These are phyloP conservation scores for Symbiodinium natans DNA, from an alignment of 73 alveolate genomes.

Conservation along the genomic window DNA sequence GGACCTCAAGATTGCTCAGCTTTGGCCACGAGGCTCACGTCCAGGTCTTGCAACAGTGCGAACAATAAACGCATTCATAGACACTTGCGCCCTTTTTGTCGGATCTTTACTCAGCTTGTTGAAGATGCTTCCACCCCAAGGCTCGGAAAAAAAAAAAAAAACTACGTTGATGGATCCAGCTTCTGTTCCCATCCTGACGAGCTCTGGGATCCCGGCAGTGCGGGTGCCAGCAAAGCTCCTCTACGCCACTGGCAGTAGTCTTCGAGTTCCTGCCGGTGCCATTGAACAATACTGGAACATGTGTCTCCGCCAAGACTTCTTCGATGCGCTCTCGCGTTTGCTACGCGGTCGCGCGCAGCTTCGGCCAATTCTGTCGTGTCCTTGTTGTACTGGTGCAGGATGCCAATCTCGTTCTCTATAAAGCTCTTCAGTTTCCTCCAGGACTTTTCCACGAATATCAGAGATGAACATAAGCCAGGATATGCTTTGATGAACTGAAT, in stretches of 20 bases:
- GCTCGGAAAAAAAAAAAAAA: too few species aligned
- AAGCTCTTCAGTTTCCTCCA: constrained; percentile 48
- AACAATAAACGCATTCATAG: not conserved
- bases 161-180: too few species aligned
- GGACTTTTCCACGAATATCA: too few species aligned
- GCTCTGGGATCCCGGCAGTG: not conserved
- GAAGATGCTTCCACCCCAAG: too few species aligned
- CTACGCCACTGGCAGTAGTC: constrained; percentile 84
- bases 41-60: too few species aligned
- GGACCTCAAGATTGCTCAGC: too few species aligned
- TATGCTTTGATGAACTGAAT: too few species aligned
- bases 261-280: constrained; percentile 44
- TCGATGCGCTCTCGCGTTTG: not conserved
- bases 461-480: too few species aligned
- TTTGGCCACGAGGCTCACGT: too few species aligned
- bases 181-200: too few species aligned
- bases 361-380: not conserved
- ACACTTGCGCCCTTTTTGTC: not conserved
- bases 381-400: constrained; percentile 73
- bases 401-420: constrained; percentile 50
- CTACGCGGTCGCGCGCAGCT: not conserved
- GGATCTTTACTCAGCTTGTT: too few species aligned
- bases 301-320: not conserved
- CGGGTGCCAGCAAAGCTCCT: not conserved
- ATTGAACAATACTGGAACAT: too few species aligned